Evolutionary conservation across 2,329 filamentous ascomycete genomes (phyloP).

Genomic region (Colletotrichum karsti): DNA sequence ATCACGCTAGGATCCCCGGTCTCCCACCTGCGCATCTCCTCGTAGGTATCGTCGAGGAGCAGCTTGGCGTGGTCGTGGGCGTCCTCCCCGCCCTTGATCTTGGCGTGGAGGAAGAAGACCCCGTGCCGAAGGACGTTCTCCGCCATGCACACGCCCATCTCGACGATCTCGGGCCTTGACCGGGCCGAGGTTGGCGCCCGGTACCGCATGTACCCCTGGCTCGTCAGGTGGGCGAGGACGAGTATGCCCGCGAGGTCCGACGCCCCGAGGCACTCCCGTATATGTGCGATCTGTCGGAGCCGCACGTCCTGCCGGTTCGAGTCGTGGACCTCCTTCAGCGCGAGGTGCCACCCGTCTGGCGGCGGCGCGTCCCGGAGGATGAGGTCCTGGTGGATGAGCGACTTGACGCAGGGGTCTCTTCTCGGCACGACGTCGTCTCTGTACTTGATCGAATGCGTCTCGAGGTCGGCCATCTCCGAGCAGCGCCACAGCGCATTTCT

Average conservation of each 20-base stretch:
- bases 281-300: slow-evolving; percentile 11
- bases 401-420: slow-evolving; percentile 18
- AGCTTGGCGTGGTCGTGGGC: slow-evolving; percentile 14
- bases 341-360: slow-evolving; percentile 19
- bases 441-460: slow-evolving; percentile 25
- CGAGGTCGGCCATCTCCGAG: slow-evolving; percentile 23
- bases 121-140: slow-evolving; percentile 29
- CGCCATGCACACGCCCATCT: slow-evolving; percentile 25
- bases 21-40: slow-evolving; percentile 28
- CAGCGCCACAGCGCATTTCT: slow-evolving; percentile 26
- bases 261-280: background rate
- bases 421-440: slow-evolving; percentile 12
- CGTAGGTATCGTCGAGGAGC: slow-evolving; percentile 22
- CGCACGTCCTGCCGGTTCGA: slow-evolving; percentile 16
- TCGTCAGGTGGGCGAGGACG: slow-evolving; percentile 19
- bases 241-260: slow-evolving; percentile 23
- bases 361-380: slow-evolving; percentile 17
- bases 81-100: slow-evolving; percentile 8
- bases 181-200: background rate
- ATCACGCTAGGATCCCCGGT: slow-evolving; percentile 19
- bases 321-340: slow-evolving; percentile 18
- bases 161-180: slow-evolving; percentile 13
- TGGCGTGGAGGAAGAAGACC: slow-evolving; percentile 24
- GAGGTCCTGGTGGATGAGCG: slow-evolving; percentile 24
- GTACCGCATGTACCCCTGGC: slow-evolving; percentile 21